Base-by-base conservation (phyloP, 768 basidiomycete species). In the Calocybe indica region DNA sequence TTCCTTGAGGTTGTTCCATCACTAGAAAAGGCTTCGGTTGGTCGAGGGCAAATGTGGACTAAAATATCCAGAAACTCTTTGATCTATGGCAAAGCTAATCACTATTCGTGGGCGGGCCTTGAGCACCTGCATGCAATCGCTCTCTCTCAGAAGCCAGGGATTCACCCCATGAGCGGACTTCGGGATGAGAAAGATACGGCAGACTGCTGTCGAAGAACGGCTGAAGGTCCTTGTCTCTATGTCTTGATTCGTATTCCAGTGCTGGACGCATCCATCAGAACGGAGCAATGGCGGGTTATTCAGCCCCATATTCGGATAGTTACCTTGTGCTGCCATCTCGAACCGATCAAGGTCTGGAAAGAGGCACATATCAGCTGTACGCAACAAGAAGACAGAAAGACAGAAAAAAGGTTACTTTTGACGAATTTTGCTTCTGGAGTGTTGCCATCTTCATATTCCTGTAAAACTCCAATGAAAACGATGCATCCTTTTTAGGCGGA, bases 241-340 rank as follows among this genome's bases (percentile, higher is more conserved):
- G 74, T 7, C 67, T 70, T 39, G 68, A 70, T 57, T 88, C 90
- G 53, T 92, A 92, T 60, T 91, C 87, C 0, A 74, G 65, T 0
- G 88, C 89, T 90, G 39, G 31, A 11, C 43, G 31, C 11, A 42
- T 34, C 5, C 10, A 10, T 22, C 35, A 14, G 37, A 37, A 28
- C 34, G 7, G 31, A 1, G 45, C 28, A 29, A 7, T 34, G 30
- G 7, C 2, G 2, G 22, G 22, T 22, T 22, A 7, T 48, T 29
- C 11, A 41, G 22, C 35, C 37, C 2, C 40, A 39, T 32, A 42
- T 40, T 22, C 22, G 22, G 22, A 22, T 22, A 22, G 22, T 22
- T 59, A 79, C 87, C 90, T 75, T 94, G 91, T 0, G 82, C 69
- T 0, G 88, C 88, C 86, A 94, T 87, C 62, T 94, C 91, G 47